Conservation (phyloP, 2,329 filamentous ascomycete genomes). For the Alternaria conjuncta region DNA sequence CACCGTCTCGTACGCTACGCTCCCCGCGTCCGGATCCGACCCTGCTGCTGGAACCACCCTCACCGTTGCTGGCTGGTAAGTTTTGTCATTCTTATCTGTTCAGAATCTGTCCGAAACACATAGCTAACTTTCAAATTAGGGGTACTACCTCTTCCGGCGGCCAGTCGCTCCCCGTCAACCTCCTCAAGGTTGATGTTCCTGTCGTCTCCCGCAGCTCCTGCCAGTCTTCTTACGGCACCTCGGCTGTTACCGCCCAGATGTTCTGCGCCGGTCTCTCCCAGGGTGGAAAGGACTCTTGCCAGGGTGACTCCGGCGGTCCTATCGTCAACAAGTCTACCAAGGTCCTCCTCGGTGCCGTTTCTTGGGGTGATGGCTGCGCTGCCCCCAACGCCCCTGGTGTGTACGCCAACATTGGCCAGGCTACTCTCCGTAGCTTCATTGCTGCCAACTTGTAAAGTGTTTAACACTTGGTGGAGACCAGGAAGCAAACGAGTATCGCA, state of each 20-base stretch:
- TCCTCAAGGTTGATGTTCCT: slow-evolving; percentile 39
- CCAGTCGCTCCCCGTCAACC: slow-evolving; percentile 11
- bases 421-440: neutral
- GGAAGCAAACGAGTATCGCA: neutral
- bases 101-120: neutral
- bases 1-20: slow-evolving; percentile 29
- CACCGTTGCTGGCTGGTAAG: slow-evolving; percentile 33
- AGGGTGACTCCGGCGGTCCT: slow-evolving; percentile 40
- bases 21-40: slow-evolving; percentile 30
- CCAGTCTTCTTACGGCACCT: slow-evolving; percentile 22
- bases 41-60: slow-evolving; percentile 24
- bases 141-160: neutral
- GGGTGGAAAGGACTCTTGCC: slow-evolving; percentile 43
- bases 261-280: slow-evolving; percentile 30
- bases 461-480: neutral
- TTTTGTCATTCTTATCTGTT: neutral
- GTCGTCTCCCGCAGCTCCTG: slow-evolving; percentile 33
- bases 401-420: slow-evolving; percentile 24
- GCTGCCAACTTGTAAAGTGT: neutral
- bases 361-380: slow-evolving; percentile 28
- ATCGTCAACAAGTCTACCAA: slow-evolving; percentile 23
- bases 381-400: slow-evolving; percentile 30
- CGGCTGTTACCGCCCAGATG: slow-evolving; percentile 32
- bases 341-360: slow-evolving; percentile 10
- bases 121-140: neutral